Base-by-base conservation (phyloP, 2,329 filamentous ascomycete species). In the Clonostachys solani region DNA sequence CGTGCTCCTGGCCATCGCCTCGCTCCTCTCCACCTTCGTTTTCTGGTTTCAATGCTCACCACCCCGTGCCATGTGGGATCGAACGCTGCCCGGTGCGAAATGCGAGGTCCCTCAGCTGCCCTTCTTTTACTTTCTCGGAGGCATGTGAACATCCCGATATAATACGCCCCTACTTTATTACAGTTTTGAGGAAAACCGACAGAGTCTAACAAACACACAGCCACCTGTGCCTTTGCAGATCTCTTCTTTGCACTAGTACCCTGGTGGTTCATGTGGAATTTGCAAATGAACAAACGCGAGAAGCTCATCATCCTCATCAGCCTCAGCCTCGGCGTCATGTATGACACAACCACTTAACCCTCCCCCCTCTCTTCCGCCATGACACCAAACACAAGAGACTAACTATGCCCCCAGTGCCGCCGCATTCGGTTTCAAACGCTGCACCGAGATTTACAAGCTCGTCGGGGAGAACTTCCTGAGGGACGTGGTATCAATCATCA, bases 271-370 rank as follows among this genome's bases (percentile, higher is more conserved):
- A 63, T 74, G 18, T 72, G 70, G 67, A 61, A 64, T 0, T 49
- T 74, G 8, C 65, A 69, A 33, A 74, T 74, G 68, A 66, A 67
- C 13, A 63, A 56, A n/a, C 61, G 67, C 15, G 71, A 75, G 40
- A 74, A 72, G 55, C 60, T 72, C 19, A 60, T 71, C n/a, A 64
- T 74, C 9, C 62, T 68, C 1, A 54, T 58, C 17, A 67, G 69
- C 45, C 64, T 74, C 40, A 73, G 71, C 41, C 51, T 73, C 5
- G 70, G 70, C 6, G 52, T 72, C 6, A 65, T 72, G 23, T 29
- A 10, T 10, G 23, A 10, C 23, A 29, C 23, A 29, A 29, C 23
- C 23, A 29, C 23, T 10, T 10, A 5, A n/a, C n/a, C n/a, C n/a
- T n/a, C n/a, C 23, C 23, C 10, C 23, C 3, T 6, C 23, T 8